These are phyloP conservation scores for Candida wancherniae DNA, from an alignment of 805 yeast species.

Conservation along the genomic window DNA sequence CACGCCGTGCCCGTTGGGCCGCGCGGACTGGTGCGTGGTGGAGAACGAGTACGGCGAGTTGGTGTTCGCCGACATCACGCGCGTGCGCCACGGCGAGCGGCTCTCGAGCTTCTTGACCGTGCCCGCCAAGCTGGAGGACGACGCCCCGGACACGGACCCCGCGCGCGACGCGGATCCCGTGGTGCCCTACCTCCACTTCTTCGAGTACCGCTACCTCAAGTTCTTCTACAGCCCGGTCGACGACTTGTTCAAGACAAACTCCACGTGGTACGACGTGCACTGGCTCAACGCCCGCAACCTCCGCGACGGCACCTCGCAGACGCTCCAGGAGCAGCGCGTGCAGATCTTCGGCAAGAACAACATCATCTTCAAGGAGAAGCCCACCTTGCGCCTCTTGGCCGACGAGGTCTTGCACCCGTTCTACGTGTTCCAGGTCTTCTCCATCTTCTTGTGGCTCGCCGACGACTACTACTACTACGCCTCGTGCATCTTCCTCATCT, in stretches of 20 bases:
- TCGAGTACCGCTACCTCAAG: slow-evolving; percentile 78
- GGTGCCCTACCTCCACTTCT: slow-evolving; percentile 63
- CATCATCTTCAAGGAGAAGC: slow-evolving; percentile 71
- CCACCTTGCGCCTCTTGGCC: slow-evolving; percentile 57
- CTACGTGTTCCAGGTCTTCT: slow-evolving; percentile 89
- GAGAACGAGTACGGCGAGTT: slow-evolving; percentile 94
- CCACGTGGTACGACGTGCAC: slow-evolving; percentile 77
- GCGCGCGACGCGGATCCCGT: slow-evolving; percentile 49
- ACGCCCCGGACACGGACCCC: slow-evolving; percentile 17
- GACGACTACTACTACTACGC: slow-evolving; percentile 96
- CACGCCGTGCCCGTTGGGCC: slow-evolving; percentile 59
- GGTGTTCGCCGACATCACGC: slow-evolving; percentile 49
- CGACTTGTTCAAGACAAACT: slow-evolving; percentile 78
- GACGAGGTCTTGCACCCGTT: slow-evolving; percentile 95
- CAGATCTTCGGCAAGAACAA: slow-evolving; percentile 74
- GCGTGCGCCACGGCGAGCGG: slow-evolving; percentile 63
- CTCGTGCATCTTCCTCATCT: slow-evolving; percentile 81
- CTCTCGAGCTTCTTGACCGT: slow-evolving; percentile 60
- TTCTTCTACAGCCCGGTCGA: slow-evolving; percentile 82
- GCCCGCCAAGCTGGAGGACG: slow-evolving; percentile 20
- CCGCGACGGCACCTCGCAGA: slow-evolving; percentile 67
- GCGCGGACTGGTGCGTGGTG: slow-evolving; percentile 87
- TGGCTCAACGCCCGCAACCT: slow-evolving; percentile 63
- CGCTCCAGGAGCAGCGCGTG: slow-evolving; percentile 60
- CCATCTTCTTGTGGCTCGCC: slow-evolving; percentile 84